Base-by-base conservation (phyloP, 2,329 filamentous ascomycete species). In the Aspergillus cejpii region DNA sequence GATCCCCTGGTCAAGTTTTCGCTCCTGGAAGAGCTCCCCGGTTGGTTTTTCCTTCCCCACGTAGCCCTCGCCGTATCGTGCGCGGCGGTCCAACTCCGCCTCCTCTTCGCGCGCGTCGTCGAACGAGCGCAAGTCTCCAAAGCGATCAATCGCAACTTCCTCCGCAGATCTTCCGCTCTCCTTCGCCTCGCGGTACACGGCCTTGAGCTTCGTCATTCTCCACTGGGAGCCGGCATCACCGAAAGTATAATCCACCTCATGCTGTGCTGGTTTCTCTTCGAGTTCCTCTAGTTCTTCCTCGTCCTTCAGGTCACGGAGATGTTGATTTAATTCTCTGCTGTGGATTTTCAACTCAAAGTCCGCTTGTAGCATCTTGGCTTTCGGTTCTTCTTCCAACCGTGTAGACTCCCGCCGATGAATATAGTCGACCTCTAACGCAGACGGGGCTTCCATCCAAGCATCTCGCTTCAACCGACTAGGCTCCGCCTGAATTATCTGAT, bases 161-260 rank as follows among this genome's bases (percentile, higher is more conserved):
- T 97, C 91, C 0, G 94, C 75, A 0, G 79, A 58, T n/a, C 76
- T 76, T 0, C 82, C 83, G 0, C 74, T 82, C 56, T 92, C 83
- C 54, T 94, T 77, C 0, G 89, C 87, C 43, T 83, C 78, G 20
- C 80, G 78, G 64, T 94, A 95, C 1, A 95, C 87, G 8, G 82
- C 85, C 53, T 85, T 89, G 24, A 98, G 78, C 65, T 90, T 96
- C 5, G 85, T 94, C 90, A 98, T 95, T 39, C 94, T 83, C 92
- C 94, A 98, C 57, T 88, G 80, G 11, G 90, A 91, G 0, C 92
- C 91, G 5, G 79, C 71, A 63, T 98, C 92, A 14, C 94, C 92
- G 65, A 98, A 94, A 0, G 73, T 86, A 62, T 97, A 98, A 46
- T 79, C 74, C 6, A 94, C 79, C 44, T 85, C 78, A 42, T 80